Conservation (phyloP, 139 green algal genomes). For the Chlamydomonas applanata region DNA sequence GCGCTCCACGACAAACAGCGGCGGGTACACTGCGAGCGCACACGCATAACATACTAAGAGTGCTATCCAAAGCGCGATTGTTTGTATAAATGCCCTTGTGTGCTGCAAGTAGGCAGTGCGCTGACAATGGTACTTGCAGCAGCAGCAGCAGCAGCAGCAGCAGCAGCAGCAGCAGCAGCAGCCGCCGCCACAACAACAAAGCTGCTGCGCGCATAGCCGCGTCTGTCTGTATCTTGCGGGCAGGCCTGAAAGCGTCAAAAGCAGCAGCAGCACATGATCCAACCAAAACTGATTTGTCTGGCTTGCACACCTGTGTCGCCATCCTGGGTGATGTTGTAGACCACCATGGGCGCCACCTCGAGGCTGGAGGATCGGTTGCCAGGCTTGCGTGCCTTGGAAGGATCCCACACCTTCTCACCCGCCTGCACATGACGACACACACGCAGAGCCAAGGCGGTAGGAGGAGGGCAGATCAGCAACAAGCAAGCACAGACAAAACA, state of each 20-base stretch:
- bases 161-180: background rate
- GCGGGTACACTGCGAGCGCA: constrained; percentile 23
- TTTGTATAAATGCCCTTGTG: background rate
- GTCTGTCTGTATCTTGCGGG: too few species aligned
- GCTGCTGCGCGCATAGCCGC: background rate
- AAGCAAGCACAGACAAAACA: background rate
- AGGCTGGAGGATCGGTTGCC: constrained; percentile 1
- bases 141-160: background rate
- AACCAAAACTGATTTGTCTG: too few species aligned
- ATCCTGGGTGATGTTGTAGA: constrained; percentile 34
- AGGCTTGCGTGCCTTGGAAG: background rate
- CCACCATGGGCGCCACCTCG: constrained; percentile 24
- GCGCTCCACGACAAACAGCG: constrained; percentile 23
- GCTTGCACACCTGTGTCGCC: constrained; percentile 23
- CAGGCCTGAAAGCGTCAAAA: too few species aligned
- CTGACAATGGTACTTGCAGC: background rate
- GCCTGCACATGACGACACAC: background rate
- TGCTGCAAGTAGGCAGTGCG: background rate
- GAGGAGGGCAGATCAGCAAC: background rate
- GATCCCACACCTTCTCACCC: constrained; percentile 8
- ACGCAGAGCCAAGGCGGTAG: background rate
- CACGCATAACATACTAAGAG: background rate
- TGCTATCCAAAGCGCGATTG: background rate
- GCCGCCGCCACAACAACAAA: too few species aligned
- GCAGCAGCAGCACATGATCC: too few species aligned